Evolutionary conservation across 169 alveolate genomes (phyloP).

Genomic region (Cystoisospora suis): DNA sequence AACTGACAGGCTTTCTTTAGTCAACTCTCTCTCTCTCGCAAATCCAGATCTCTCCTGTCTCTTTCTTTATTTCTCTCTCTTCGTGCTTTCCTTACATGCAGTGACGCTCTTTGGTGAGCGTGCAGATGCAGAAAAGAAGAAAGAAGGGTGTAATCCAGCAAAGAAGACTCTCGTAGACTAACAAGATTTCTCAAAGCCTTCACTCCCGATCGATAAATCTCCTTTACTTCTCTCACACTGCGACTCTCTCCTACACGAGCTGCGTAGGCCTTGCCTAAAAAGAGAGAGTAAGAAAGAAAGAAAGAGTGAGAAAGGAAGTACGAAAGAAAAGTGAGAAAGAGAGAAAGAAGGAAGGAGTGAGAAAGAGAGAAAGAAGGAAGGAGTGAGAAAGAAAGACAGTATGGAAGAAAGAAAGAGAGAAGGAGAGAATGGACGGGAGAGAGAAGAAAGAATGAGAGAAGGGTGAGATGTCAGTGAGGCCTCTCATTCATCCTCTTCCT

Average conservation of each 20-base stretch:
- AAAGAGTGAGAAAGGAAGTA: background rate
- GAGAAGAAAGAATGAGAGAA: no score
- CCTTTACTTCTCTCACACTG: background rate
- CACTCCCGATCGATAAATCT: background rate
- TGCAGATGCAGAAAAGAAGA: conserved; percentile 6
- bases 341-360: background rate
- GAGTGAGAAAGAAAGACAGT: background rate
- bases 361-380: background rate
- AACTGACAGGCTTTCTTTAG: no score
- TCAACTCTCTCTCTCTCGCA: no score
- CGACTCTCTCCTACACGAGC: background rate
- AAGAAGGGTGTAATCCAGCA: background rate
- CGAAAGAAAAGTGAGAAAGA: background rate
- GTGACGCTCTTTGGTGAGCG: background rate
- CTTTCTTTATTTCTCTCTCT: no score
- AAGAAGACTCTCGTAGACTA: background rate
- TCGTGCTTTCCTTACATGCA: background rate
- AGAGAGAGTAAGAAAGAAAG: background rate
- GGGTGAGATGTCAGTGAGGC: no score
- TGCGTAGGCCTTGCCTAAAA: background rate
- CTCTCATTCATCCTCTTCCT: no score
- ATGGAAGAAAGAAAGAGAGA: no score
- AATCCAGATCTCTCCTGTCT: no score
- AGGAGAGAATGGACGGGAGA: no score
- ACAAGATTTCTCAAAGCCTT: background rate